A percentile compares a stretch with the other conserved stretches of the same genome.
These are phyloP conservation scores for Conticribra guillardii DNA, from an alignment of 108 stramenopile genomes.

Conservation along the genomic window DNA sequence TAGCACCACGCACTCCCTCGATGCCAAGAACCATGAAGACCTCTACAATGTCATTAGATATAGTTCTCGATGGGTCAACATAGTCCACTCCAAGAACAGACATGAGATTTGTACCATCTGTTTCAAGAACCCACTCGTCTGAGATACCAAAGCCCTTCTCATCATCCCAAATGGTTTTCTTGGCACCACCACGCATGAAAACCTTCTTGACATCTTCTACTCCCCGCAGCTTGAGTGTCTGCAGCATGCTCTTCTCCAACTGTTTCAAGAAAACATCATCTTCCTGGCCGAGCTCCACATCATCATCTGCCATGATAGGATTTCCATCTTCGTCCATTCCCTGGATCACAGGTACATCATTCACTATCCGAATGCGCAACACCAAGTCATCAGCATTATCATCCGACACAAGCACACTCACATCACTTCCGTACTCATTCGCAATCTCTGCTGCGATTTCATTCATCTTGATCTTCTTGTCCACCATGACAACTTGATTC, in stretches of 20 bases:
- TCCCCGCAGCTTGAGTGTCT: constrained; percentile 89
- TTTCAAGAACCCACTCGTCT: constrained; percentile 96
- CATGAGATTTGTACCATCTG: constrained; percentile 97
- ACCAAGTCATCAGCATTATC: constrained; percentile 93
- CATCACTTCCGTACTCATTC: constrained; percentile 83
- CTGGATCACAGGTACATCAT: constrained; percentile 75
- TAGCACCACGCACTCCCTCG: constrained; percentile 93
- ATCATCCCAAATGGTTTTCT: constrained; percentile 87
- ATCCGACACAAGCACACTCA: constrained; percentile 92
- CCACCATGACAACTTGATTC: constrained; percentile 86
- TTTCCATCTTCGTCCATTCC: constrained; percentile 82
- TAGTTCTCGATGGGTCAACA: constrained; percentile 92
- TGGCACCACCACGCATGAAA: constrained; percentile 91
- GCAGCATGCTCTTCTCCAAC: constrained; percentile 91
- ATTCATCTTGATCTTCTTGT: constrained; percentile 90
- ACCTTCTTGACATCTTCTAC: constrained; percentile 95
- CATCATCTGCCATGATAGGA: constrained; percentile 60
- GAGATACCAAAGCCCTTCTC: constrained; percentile 79
- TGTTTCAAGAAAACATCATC: constrained; percentile 94
- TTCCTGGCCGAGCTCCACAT: constrained; percentile 86
- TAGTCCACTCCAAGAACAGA: constrained; percentile 92
- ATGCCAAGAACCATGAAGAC: constrained; percentile 95
- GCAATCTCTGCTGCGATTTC: constrained; percentile 85
- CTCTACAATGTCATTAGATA: constrained; percentile 97
- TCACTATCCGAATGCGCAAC: constrained; percentile 90